Evolutionary conservation across 1,139 yeast genomes (phyloP), one percentile per base, ranked within the genome.

Genomic region (Suhomyces ambrosiae): DNA sequence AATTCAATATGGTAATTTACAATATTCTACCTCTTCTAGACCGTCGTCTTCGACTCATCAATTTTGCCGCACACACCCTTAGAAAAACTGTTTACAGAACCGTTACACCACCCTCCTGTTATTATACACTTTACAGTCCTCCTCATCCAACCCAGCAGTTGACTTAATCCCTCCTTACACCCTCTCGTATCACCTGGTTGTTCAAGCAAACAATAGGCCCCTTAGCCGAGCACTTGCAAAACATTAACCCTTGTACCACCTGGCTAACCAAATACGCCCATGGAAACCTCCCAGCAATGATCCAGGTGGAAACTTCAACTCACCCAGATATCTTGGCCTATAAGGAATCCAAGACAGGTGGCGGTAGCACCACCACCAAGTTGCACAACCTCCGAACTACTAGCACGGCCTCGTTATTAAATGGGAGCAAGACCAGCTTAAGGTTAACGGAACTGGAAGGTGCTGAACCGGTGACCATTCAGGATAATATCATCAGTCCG

Each of bases 271-370:
- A n/a, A n/a, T n/a, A n/a, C n/a, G 16, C 28, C 32, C 32, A 33
- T 29, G 37, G 9, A 5, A 28, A 13, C 19, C 15, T 8, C 23
- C 19, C 32, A 23, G 19, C 30, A 7, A 38, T 38, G 42, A 38
- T 38, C 18, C 38, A 30, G 36, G 42, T 35, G 12, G 42, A 38
- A 27, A 29, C 36, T 26, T 16, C 41, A 29, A 23, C 27, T 15
- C 37, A 23, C 13, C 32, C 40, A 27, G 37, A 33, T 21, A 24
- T 37, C 10, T 29, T 29, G 33, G 24, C 33, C 9, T 37, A 30
- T 26, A 13, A 21, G 3, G 34, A 37, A 7, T 11, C 37, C 29
- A 19, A 24, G 9, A 24, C 15, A 8, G 9, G 5, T 5, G 15
- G 15, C 15, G 27, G 15, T 12, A 29, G 16, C 25, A 15, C 33